Conservation (phyloP, 768 basidiomycete species). For the Tylopilus sp. region DNA sequence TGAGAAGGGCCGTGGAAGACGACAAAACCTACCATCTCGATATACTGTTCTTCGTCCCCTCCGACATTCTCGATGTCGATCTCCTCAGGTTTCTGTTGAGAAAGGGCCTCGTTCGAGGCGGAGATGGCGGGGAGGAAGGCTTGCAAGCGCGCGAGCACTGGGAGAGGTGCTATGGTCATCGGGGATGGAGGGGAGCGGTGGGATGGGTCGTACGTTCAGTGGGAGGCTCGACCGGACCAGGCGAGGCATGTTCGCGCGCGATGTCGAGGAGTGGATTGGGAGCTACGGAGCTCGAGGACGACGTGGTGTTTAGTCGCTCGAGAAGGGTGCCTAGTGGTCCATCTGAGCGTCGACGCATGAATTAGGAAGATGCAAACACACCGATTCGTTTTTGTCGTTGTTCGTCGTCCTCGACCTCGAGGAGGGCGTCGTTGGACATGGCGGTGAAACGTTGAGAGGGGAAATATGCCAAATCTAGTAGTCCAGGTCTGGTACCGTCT, state of each 20-base stretch:
- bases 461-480: slow-evolving; percentile 8
- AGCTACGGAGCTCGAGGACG: slow-evolving; percentile 14
- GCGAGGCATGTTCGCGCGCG: slow-evolving; percentile 26
- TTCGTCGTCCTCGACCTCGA: slow-evolving; percentile 50
- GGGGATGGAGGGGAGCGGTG: background rate
- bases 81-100: slow-evolving; percentile 48
- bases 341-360: background rate
- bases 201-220: slow-evolving; percentile 43
- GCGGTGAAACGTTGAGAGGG: background rate
- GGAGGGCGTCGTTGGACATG: slow-evolving; percentile 21
- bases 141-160: slow-evolving; percentile 64
- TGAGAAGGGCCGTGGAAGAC: background rate
- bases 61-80: slow-evolving; percentile 69
- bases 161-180: background rate
- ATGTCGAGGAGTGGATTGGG: slow-evolving; percentile 32
- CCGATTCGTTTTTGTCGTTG: slow-evolving; percentile 41
- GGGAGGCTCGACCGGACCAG: slow-evolving; percentile 40
- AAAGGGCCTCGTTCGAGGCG: slow-evolving; percentile 57
- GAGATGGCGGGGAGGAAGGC: slow-evolving; percentile 66
- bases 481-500: background rate
- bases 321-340: slow-evolving; percentile 37
- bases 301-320: slow-evolving; percentile 35
- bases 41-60: slow-evolving; percentile 47
- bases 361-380: slow-evolving; percentile 15
- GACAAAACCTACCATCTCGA: slow-evolving; percentile 55